Percentiles rank a stretch among this genome's conserved stretches.
phyloP scores from a whole-genome alignment of 768 basidiomycete species.

The Butyriboletus loyo region DNA sequence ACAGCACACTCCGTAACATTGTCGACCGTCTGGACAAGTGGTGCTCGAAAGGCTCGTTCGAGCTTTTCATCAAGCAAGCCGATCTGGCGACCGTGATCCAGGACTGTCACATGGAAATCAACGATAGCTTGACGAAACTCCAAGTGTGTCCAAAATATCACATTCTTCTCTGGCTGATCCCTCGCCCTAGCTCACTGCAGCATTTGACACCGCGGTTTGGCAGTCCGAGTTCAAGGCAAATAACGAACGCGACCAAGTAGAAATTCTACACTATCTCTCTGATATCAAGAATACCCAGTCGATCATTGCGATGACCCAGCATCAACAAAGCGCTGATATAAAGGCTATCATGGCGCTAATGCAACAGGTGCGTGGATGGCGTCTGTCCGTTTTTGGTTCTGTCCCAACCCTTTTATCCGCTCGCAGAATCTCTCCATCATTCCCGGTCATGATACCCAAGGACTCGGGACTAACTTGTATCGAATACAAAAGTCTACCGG shows the following conservation, averaged over 20 bases:
- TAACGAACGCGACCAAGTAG: slow-evolving; percentile 40
- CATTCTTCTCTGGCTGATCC: slow-evolving; percentile 6
- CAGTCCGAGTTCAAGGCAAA: slow-evolving; percentile 42
- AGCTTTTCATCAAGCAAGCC: slow-evolving; percentile 45
- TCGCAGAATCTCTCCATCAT: slow-evolving; percentile 21
- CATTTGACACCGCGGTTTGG: slow-evolving; percentile 47
- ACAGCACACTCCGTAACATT: slow-evolving; percentile 35
- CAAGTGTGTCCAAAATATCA: slow-evolving; percentile 33
- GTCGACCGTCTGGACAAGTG: slow-evolving; percentile 42
- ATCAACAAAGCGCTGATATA: slow-evolving; percentile 36
- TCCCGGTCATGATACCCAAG: slow-evolving; percentile 32
- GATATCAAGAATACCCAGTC: slow-evolving; percentile 42
- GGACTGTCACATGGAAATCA: slow-evolving; percentile 42
- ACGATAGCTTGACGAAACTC: slow-evolving; percentile 46
- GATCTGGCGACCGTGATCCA: slow-evolving; percentile 45
- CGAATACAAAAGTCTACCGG: slow-evolving; percentile 46
- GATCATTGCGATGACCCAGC: slow-evolving; percentile 32
- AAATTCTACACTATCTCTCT: slow-evolving; percentile 42
- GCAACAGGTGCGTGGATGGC: slow-evolving; percentile 39
- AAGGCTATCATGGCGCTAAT: slow-evolving; percentile 46
- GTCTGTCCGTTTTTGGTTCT: neutral
- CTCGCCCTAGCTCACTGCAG: slow-evolving; percentile 39
- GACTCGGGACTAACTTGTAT: slow-evolving; percentile 49
- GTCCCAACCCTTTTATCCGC: slow-evolving; percentile 14
- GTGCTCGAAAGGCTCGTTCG: slow-evolving; percentile 37